Evolutionary conservation across 768 basidiomycete species (phyloP).

Genomic region (Rhodotorula graminis): DNA sequence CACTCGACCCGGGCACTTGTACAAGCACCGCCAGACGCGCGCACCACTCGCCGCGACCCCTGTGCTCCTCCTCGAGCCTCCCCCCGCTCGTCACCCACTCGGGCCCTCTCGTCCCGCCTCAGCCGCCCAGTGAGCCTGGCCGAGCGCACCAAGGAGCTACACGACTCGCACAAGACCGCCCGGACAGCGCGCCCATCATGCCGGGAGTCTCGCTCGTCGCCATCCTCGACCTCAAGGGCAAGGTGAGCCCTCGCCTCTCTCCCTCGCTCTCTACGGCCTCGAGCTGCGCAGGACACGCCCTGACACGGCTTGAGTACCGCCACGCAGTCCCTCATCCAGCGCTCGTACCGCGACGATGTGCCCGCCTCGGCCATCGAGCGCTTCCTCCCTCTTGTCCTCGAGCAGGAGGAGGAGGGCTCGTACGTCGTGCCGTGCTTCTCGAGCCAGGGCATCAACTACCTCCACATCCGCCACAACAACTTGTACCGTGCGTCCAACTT

Average conservation of each 20-base stretch:
- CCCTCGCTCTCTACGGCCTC: neutral
- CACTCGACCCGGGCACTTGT: too few relatives aligned
- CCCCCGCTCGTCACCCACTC: neutral
- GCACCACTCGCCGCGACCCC: too few relatives aligned
- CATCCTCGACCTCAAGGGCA: slow-evolving; percentile 97
- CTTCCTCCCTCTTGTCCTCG: slow-evolving; percentile 85
- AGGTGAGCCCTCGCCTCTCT: slow-evolving; percentile 46
- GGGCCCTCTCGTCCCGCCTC: too few relatives aligned
- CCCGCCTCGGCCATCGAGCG: slow-evolving; percentile 81
- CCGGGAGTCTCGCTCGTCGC: slow-evolving; percentile 62
- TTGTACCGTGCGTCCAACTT: slow-evolving; percentile 67
- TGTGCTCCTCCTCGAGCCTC: neutral
- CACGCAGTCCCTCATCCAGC: slow-evolving; percentile 73
- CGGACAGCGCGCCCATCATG: slow-evolving; percentile 1
- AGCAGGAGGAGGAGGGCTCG: slow-evolving; percentile 94
- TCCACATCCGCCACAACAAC: slow-evolving; percentile 98
- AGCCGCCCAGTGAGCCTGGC: too few relatives aligned
- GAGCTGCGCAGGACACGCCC: accelerated
- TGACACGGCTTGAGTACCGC: neutral
- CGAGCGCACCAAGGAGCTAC: too few relatives aligned
- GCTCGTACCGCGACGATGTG: slow-evolving; percentile 94
- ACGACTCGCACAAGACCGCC: neutral
- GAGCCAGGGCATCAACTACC: slow-evolving; percentile 89
- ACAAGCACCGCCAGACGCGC: too few relatives aligned
- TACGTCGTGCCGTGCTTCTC: slow-evolving; percentile 96